Evolutionary conservation across 2,329 filamentous ascomycete species (phyloP).

Genomic region (Coniella vitis): DNA sequence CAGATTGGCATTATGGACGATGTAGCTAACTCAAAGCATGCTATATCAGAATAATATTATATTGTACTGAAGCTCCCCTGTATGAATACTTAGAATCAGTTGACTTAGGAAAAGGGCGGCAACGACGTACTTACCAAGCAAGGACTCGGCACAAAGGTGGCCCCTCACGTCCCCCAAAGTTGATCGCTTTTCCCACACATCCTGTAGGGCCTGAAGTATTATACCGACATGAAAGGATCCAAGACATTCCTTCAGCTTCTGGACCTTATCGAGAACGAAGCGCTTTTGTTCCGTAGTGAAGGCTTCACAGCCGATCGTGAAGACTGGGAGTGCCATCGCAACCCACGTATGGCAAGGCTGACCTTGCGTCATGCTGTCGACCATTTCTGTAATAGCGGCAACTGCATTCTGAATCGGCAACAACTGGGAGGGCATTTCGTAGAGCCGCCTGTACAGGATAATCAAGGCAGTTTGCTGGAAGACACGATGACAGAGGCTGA

Average conservation of each 20-base stretch:
- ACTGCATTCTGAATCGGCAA: constrained; percentile 11
- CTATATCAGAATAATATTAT: constrained; percentile 14
- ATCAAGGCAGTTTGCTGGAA: constrained; percentile 20
- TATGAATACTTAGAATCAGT: neutral
- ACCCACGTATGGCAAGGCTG: constrained; percentile 19
- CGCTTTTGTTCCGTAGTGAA: constrained; percentile 14
- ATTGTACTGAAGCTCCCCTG: constrained; percentile 16
- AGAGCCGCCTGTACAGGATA: constrained; percentile 17
- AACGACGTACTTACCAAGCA: constrained; percentile 13
- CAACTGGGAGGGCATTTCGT: constrained; percentile 15
- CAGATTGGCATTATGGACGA: too few species aligned
- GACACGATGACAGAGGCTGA: constrained; percentile 18
- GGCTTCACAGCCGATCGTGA: constrained; percentile 20
- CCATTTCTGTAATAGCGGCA: constrained; percentile 11
- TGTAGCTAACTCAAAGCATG: too few species aligned
- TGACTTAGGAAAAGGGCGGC: neutral
- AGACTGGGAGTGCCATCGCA: constrained; percentile 21
- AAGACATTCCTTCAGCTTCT: constrained; percentile 17
- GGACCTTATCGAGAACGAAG: constrained; percentile 18
- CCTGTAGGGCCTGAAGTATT: constrained; percentile 15
- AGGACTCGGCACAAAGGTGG: constrained; percentile 12
- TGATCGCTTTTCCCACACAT: constrained; percentile 15
- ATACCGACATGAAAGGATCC: constrained; percentile 15
- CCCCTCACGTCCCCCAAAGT: constrained; percentile 11
- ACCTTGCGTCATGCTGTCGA: constrained; percentile 15